These are phyloP conservation scores for Castanopsis chinensis DNA, from an alignment of 306 rosid species.

Conservation along the genomic window DNA sequence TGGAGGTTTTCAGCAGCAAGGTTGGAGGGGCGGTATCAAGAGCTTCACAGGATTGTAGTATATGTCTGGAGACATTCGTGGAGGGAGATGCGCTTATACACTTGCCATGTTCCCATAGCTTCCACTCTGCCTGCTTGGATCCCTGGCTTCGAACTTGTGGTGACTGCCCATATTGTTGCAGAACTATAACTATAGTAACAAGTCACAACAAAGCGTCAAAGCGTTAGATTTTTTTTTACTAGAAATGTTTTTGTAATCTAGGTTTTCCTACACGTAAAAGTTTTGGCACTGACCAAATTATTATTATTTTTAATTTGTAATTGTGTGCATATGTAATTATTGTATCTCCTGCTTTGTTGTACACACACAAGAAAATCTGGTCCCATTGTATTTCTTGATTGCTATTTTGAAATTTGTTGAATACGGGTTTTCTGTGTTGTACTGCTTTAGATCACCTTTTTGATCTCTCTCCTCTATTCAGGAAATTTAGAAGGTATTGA, in stretches of 20 bases:
- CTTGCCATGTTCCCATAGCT: constrained; percentile 73
- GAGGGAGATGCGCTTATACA: constrained; percentile 59
- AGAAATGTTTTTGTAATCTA: not conserved
- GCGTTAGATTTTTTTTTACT: not conserved
- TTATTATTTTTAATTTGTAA: not conserved
- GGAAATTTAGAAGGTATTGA: too few species aligned
- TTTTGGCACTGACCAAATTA: constrained; percentile 1
- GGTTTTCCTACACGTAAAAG: constrained; percentile 9
- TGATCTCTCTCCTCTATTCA: too few species aligned
- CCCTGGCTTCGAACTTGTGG: constrained; percentile 79
- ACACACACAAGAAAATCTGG: not conserved
- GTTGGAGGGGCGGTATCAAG: constrained; percentile 25
- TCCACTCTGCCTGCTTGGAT: constrained; percentile 69
- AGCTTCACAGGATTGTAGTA: constrained; percentile 59
- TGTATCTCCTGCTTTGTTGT: constrained; percentile 1
- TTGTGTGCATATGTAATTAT: not conserved
- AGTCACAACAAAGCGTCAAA: not conserved
- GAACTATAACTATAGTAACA: constrained; percentile 36
- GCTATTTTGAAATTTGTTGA: not conserved
- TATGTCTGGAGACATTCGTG: constrained; percentile 70
- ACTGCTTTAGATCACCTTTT: not conserved
- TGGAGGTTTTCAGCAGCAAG: constrained; percentile 42
- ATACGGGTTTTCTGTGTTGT: not conserved
- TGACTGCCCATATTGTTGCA: constrained; percentile 81
- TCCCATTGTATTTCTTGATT: not conserved